Base-by-base conservation (phyloP, 2,329 filamentous ascomycete genomes). In the Mollisia scopiformis region DNA sequence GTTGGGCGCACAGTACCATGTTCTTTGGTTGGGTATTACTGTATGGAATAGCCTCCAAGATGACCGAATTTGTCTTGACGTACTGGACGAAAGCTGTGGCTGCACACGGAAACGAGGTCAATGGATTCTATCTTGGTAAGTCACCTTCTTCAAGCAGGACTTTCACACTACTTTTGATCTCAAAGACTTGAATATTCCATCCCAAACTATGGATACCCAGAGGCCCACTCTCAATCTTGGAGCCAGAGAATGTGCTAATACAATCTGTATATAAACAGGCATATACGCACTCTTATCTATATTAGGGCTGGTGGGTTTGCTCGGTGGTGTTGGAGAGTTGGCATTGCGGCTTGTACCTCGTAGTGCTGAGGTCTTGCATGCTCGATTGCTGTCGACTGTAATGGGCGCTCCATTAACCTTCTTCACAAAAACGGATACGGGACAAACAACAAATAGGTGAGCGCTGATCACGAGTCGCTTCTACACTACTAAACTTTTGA, bases 271-370 rank as follows among this genome's bases (percentile, higher is more conserved):
- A n/a, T n/a, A n/a, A n/a, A n/a, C n/a, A n/a, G n/a, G 65, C 2
- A 57, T 64, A 16, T 66, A 62, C 52, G 35, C 37, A 6, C 41
- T 56, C 14, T 30, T 64, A 11, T 53, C 58, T 27, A 51, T 33
- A 3, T 7, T 57, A 25, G 57, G 50, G 11, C 35, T 58, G 3
- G 25, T 54, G 27, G 54, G 37, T 8, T 56, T 65, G 8, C 51
- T 56, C n/a, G 37, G 59, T 31, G 49, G 47, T 33, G 25, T 59
- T 23, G 63, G 56, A 27, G 76, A 75, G 74, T 77, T 84, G 63
- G 77, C 83, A 43, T 79, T 84, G 31, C 78, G 75, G 2, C 82
- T 84, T 78, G 78, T 84, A 3, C 81, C 81, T 2, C 78, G 76
- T 30, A 82, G 81, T 27, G 80, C 79, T 2, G 76, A 78, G 57